Conservation (phyloP, 208 protist species). For the Phytomonas francai region DNA sequence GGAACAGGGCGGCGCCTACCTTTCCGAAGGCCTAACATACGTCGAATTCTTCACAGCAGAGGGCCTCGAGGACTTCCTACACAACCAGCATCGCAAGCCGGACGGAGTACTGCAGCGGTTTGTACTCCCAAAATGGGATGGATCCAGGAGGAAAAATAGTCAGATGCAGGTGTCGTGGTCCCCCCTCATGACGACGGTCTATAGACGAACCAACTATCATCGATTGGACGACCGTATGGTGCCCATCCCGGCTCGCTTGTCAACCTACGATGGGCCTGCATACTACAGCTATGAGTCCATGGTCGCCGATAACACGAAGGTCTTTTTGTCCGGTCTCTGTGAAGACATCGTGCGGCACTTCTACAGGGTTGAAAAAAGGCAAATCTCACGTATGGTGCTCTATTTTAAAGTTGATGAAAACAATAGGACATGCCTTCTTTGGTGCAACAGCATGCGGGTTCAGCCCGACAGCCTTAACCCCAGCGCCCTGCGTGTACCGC, state of each 20-base stretch:
- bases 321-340: conserved; percentile 62
- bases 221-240: conserved; percentile 53
- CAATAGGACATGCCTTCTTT: conserved; percentile 70
- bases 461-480: conserved; percentile 67
- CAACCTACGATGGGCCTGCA: conserved; percentile 81
- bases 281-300: conserved; percentile 76
- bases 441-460: conserved; percentile 73
- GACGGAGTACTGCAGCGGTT: conserved; percentile 90
- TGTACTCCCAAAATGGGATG: conserved; percentile 76
- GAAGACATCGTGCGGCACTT: conserved; percentile 82
- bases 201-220: conserved; percentile 74
- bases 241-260: conserved; percentile 38
- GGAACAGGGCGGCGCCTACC: conserved; percentile 9
- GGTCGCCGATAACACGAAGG: conserved; percentile 77
- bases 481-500: conserved; percentile 53
- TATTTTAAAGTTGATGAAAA: conserved; percentile 80
- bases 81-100: conserved; percentile 64
- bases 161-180: conserved; percentile 88
- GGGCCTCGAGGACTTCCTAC: conserved; percentile 72
- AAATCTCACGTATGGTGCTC: conserved; percentile 70
- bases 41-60: conserved; percentile 82
- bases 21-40: conserved; percentile 54
- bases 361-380: conserved; percentile 73
- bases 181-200: conserved; percentile 73
- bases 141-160: conserved; percentile 52